phyloP scores from a whole-genome alignment of 805 yeast genomes.

The Nakazawaea wickerhamii region DNA sequence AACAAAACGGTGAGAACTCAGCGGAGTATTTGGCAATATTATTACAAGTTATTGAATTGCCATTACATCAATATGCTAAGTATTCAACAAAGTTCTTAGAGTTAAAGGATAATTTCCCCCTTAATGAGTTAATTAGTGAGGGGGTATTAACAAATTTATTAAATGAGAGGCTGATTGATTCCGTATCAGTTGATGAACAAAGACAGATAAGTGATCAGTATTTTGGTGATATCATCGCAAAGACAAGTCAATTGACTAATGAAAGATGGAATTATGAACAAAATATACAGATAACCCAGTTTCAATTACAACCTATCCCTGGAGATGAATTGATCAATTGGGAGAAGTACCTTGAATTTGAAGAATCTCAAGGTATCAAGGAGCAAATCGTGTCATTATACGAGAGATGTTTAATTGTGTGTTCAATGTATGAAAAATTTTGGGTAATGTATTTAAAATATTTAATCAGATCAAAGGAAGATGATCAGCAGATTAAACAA shows the following conservation, averaged over 20 bases:
- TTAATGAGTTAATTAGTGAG: slow-evolving; percentile 26
- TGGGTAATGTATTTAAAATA: slow-evolving; percentile 70
- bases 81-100: slow-evolving; percentile 52
- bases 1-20: slow-evolving; percentile 27
- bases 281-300: slow-evolving; percentile 50
- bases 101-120: slow-evolving; percentile 29
- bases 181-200: slow-evolving; percentile 32
- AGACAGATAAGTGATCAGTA: slow-evolving; percentile 38
- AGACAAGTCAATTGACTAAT: slow-evolving; percentile 48
- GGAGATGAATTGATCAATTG: slow-evolving; percentile 46
- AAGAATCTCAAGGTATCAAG: slow-evolving; percentile 21
- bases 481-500: slow-evolving; percentile 29
- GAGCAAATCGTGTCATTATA: slow-evolving; percentile 44
- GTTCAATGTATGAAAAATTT: slow-evolving; percentile 49
- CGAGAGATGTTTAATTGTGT: slow-evolving; percentile 70
- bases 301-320: slow-evolving; percentile 42
- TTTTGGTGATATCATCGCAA: slow-evolving; percentile 35
- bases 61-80: slow-evolving; percentile 82
- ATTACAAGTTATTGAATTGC: slow-evolving; percentile 45
- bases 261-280: slow-evolving; percentile 72
- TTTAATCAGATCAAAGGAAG: slow-evolving; percentile 29
- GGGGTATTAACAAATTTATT: slow-evolving; percentile 26
- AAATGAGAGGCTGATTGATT: slow-evolving; percentile 17
- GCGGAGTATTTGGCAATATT: slow-evolving; percentile 36
- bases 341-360: slow-evolving; percentile 57